These are phyloP conservation scores for Magnusiomyces ingens DNA, from an alignment of 1,139 yeast genomes.

Conservation along the genomic window DNA sequence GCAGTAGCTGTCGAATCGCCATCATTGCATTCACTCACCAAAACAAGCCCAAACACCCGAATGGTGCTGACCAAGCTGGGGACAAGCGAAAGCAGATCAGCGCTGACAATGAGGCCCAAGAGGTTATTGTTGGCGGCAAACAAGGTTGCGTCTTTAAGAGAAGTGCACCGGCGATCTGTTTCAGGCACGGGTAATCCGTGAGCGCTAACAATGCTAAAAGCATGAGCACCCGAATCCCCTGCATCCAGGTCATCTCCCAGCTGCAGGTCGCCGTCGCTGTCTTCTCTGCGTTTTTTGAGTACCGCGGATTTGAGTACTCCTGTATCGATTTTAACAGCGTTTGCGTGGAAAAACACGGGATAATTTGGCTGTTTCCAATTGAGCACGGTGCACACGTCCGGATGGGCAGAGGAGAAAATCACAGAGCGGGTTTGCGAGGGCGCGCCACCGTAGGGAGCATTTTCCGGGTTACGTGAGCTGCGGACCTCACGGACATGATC, in stretches of 20 bases:
- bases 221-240: not conserved
- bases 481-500: constrained; percentile 51
- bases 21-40: constrained; percentile 51
- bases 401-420: constrained; percentile 78
- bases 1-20: constrained; percentile 9
- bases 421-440: constrained; percentile 46
- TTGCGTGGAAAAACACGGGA: constrained; percentile 84
- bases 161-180: constrained; percentile 43
- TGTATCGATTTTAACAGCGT: constrained; percentile 25
- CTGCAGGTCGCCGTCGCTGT: constrained; percentile 21
- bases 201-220: constrained; percentile 28
- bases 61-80: constrained; percentile 73
- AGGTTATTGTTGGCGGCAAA: constrained; percentile 79
- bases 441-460: constrained; percentile 14
- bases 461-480: constrained; percentile 16
- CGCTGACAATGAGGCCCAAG: constrained; percentile 74
- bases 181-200: constrained; percentile 30
- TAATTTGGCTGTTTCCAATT: constrained; percentile 99
- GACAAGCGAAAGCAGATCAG: constrained; percentile 60
- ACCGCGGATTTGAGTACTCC: constrained; percentile 31
- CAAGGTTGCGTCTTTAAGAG: constrained; percentile 54
- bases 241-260: constrained; percentile 7
- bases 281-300: not conserved
- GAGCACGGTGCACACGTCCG: constrained; percentile 80
- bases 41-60: constrained; percentile 70